These are phyloP conservation scores for Zoysia matrella DNA, from an alignment of 202 grass and related monocot genomes.

Conservation along the genomic window DNA sequence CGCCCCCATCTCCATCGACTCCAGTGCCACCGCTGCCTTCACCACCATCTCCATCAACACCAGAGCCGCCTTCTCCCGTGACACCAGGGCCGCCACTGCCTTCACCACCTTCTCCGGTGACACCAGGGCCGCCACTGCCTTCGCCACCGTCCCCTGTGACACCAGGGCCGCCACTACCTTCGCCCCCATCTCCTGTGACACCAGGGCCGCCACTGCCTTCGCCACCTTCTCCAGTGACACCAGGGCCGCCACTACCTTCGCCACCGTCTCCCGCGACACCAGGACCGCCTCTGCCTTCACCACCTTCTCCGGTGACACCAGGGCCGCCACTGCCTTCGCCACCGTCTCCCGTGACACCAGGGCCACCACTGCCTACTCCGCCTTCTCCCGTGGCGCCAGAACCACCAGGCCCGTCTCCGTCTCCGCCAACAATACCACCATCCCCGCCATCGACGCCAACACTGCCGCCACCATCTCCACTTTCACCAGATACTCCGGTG, in stretches of 20 bases:
- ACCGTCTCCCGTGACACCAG: not conserved
- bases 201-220: not conserved
- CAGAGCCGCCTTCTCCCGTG: not conserved
- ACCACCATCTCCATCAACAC: not conserved
- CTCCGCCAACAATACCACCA: not conserved
- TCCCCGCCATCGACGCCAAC: not conserved
- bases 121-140: not conserved
- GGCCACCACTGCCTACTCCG: not conserved
- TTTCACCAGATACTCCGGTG: not conserved
- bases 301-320: no score
- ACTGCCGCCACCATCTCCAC: not conserved
- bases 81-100: not conserved
- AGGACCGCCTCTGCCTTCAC: no score
- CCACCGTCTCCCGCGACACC: no score
- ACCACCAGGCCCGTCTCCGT: not conserved
- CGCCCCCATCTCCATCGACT: no score
- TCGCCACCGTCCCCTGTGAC: not conserved
- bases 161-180: not conserved
- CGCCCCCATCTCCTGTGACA: no score
- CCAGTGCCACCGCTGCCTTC: not conserved
- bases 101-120: no score
- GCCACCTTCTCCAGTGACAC: not conserved
- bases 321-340: no score
- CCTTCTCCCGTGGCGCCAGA: conserved; percentile 7
- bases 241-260: not conserved